A percentile compares a stretch with the other conserved stretches of the same genome.
Conservation (phyloP, 768 basidiomycete genomes). For the Pisolithus orientalis region DNA sequence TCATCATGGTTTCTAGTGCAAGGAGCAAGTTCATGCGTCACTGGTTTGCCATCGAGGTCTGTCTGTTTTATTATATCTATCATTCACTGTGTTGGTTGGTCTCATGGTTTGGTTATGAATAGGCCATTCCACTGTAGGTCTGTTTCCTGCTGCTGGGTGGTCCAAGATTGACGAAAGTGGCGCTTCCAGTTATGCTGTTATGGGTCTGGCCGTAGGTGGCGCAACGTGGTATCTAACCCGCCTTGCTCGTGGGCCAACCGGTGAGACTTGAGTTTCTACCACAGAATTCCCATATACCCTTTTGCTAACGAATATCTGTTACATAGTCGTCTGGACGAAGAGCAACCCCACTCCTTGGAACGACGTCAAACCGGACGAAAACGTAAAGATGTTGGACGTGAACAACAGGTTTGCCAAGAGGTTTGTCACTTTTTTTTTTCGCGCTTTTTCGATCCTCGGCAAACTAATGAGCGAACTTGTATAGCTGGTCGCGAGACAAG, state of each 20-base stretch:
- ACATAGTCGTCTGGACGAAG: slow-evolving; percentile 53
- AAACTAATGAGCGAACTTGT: slow-evolving; percentile 4
- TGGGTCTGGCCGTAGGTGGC: slow-evolving; percentile 47
- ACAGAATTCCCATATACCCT: not conserved
- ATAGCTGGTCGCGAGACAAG: slow-evolving; percentile 72
- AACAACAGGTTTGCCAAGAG: slow-evolving; percentile 73
- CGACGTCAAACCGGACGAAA: slow-evolving; percentile 66
- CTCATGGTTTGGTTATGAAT: not conserved
- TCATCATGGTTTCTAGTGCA: slow-evolving; percentile 19
- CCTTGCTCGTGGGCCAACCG: slow-evolving; percentile 49
- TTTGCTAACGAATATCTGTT: slow-evolving; percentile 1
- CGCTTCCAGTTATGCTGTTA: slow-evolving; percentile 37
- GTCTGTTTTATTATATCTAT: not conserved
- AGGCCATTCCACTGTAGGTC: slow-evolving; percentile 48
- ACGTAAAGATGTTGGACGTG: slow-evolving; percentile 62
- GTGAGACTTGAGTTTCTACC: slow-evolving; percentile 30
- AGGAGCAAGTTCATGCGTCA: slow-evolving; percentile 30
- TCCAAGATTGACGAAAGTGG: not conserved
- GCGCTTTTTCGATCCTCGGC: not conserved
- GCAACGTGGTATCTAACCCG: slow-evolving; percentile 64
- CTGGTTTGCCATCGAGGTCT: slow-evolving; percentile 43
- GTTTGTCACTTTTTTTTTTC: slow-evolving; percentile 20
- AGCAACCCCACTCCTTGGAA: slow-evolving; percentile 89
- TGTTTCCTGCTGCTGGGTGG: slow-evolving; percentile 3
- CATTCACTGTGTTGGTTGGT: not conserved